Conservation (phyloP, 2,329 filamentous ascomycete genomes). For the Pseudogymnoascus sp. region DNA sequence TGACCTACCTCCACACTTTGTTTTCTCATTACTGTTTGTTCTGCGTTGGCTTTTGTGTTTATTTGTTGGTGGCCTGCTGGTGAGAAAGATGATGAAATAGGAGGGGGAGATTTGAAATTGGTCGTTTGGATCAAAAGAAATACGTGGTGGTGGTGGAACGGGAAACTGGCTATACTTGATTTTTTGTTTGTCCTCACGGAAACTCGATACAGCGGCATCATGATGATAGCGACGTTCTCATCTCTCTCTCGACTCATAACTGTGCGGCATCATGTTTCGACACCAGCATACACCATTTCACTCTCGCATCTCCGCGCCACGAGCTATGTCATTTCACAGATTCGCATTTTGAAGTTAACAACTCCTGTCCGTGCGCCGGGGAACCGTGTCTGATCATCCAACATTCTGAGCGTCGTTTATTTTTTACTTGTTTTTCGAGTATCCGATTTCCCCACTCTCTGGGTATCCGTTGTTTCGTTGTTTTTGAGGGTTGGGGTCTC, state of each 20-base stretch:
- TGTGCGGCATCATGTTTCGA: neutral
- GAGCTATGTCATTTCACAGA: neutral
- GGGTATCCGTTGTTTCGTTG: neutral
- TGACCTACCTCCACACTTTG: slow-evolving; percentile 1
- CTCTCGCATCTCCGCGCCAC: neutral
- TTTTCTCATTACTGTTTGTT: slow-evolving; percentile 6
- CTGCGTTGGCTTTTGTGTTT: neutral
- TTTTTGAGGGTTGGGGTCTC: neutral
- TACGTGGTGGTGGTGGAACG: neutral
- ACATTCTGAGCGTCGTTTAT: slow-evolving; percentile 2
- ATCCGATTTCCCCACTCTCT: neutral
- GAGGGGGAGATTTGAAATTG: neutral
- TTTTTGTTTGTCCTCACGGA: slow-evolving; percentile 2
- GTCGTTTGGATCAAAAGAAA: neutral
- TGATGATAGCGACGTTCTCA: slow-evolving; percentile 6
- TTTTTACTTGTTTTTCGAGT: neutral
- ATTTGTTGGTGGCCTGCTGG: neutral
- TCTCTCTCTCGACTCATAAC: neutral
- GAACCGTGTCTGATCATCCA: slow-evolving; percentile 9
- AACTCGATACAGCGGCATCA: slow-evolving; percentile 5
- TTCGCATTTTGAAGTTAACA: neutral
- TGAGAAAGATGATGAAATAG: slow-evolving; percentile 2
- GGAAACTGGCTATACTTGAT: slow-evolving; percentile 4
- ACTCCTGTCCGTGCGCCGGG: neutral
- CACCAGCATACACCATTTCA: neutral